Evolutionary conservation across 2,329 filamentous ascomycete species (phyloP).

Genomic region (Alternaria dauci): DNA sequence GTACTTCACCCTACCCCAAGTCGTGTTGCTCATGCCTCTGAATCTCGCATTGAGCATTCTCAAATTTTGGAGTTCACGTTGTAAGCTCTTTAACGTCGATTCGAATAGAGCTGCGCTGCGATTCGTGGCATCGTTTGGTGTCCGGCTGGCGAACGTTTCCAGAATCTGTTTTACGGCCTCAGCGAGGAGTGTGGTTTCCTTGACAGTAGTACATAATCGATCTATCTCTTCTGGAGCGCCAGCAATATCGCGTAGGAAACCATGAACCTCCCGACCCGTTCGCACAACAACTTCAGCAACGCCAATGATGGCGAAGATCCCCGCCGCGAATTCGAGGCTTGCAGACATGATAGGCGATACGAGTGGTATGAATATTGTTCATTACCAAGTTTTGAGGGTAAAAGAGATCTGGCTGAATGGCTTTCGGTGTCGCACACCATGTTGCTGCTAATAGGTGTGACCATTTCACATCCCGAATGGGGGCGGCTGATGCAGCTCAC

Average conservation of each 20-base stretch:
- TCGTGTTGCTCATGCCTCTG: slow-evolving; percentile 5
- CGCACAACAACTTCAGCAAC: slow-evolving; percentile 24
- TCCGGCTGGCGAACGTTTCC: slow-evolving; percentile 1
- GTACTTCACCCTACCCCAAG: slow-evolving; percentile 20
- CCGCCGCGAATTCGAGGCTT: slow-evolving; percentile 15
- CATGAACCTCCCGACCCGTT: slow-evolving; percentile 19
- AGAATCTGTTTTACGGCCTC: slow-evolving; percentile 3
- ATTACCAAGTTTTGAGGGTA: background rate
- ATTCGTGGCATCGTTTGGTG: background rate
- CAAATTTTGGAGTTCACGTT: slow-evolving; percentile 16
- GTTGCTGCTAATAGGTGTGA: background rate
- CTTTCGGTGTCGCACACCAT: background rate
- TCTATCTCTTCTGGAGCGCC: slow-evolving; percentile 21
- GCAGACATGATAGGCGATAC: background rate
- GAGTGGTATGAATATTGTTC: background rate
- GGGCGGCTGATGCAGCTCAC: slow-evolving; percentile 1
- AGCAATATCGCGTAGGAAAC: slow-evolving; percentile 21
- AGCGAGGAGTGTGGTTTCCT: slow-evolving; percentile 9
- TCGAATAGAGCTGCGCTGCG: background rate
- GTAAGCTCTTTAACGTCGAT: slow-evolving; percentile 4
- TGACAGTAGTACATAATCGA: slow-evolving; percentile 11
- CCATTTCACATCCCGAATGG: background rate
- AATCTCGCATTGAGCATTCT: slow-evolving; percentile 3
- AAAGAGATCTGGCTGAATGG: background rate
- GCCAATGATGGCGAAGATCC: slow-evolving; percentile 27